Evolutionary conservation across 805 yeast species (phyloP), one percentile per base, ranked within the genome.

Genomic region (Ogataea corticis): DNA sequence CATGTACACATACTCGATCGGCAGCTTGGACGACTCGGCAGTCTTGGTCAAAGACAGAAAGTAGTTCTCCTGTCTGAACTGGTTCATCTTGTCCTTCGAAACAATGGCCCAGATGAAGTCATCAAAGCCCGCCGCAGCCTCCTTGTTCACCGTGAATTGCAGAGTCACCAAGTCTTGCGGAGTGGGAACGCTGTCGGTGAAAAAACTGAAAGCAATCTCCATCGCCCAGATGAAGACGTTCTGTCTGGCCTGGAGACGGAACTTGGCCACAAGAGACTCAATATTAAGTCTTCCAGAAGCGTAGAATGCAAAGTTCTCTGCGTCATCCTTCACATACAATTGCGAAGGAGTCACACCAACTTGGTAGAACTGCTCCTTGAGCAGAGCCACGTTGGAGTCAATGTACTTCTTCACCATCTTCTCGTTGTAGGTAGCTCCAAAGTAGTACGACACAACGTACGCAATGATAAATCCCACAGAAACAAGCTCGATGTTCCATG

Each of bases 241-340:
- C 64, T 88, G 91, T 72, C 98, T 84, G 49, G 95, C 80, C 50
- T 79, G 72, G 66, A 91, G 73, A 45, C 75, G 76, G 62, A 90
- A 73, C 51, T 76, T 79, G 38, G 84, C 73, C 46, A 76, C 69
- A 46, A 90, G 68, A 45, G 79, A 74, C 49, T 80, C 80, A 49
- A 94, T 76, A 64, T 88, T 84, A 48, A 80, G 71, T 66, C 99
- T 83, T 50, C 99, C 99, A 46, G 96, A 78, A 34, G 97, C 96
- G 63, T 88, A 94, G 30, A 87, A 72, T 10, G 72, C 67, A 65
- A 67, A 88, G 48, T 74, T 70, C 56, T 84, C 82, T 19, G 82
- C 70, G 39, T 81, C 77, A 60, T 85, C 95, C 63, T 79, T 75
- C 54, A 82, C 71, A 51, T 74, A 72, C 57, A 80, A 66, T 45